Conservation (phyloP, 2,329 filamentous ascomycete species). For the Elsinoe arachidis region DNA sequence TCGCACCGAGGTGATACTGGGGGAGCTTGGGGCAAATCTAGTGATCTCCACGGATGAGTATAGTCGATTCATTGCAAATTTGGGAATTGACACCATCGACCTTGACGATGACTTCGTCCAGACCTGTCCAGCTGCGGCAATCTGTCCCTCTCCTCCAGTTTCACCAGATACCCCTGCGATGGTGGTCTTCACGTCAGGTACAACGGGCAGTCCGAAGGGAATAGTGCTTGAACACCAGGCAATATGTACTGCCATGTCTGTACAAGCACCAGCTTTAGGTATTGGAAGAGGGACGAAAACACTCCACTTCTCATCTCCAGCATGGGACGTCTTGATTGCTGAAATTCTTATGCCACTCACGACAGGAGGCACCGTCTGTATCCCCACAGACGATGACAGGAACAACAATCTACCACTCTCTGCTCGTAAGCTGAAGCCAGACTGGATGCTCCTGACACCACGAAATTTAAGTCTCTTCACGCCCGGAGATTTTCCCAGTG, state of each 20-base stretch:
- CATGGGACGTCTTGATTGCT: constrained; percentile 20
- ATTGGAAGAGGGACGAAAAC: background rate
- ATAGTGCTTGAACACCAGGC: constrained; percentile 30
- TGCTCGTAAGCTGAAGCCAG: constrained; percentile 29
- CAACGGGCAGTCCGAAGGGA: constrained; percentile 22
- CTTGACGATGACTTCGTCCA: background rate
- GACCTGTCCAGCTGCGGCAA: background rate
- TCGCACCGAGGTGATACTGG: constrained; percentile 22
- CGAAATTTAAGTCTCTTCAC: constrained; percentile 26
- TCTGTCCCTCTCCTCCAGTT: constrained; percentile 25
- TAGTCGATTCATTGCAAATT: background rate
- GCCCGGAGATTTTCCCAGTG: constrained; percentile 18
- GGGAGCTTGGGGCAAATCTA: constrained; percentile 17
- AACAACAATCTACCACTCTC: constrained; percentile 40
- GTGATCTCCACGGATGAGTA: constrained; percentile 18
- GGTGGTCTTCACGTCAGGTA: constrained; percentile 32
- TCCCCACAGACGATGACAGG: constrained; percentile 39
- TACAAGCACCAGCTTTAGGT: constrained; percentile 18
- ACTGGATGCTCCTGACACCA: constrained; percentile 39
- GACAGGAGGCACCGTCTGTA: constrained; percentile 20
- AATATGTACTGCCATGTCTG: constrained; percentile 40
- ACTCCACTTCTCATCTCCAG: constrained; percentile 20
- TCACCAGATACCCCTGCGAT: constrained; percentile 47
- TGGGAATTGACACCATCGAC: background rate
- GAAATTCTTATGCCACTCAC: constrained; percentile 16